phyloP scores from a whole-genome alignment of 306 rosid species.

The Boehmeria nivea region DNA sequence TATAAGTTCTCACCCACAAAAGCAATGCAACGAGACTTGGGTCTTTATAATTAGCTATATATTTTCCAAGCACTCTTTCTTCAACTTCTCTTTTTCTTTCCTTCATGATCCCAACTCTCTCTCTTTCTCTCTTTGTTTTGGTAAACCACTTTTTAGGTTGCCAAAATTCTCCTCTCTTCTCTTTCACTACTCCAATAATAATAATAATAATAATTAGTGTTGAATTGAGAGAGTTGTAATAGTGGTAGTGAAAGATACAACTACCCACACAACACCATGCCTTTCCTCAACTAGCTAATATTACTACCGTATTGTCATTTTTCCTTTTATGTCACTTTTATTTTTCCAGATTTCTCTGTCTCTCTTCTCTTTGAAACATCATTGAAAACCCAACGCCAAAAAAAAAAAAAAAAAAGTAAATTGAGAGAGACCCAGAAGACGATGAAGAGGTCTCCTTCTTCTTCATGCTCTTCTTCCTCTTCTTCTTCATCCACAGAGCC shows the following conservation, averaged over 20 bases:
- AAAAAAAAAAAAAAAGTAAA: too few species aligned
- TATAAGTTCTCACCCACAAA: constrained; percentile 3
- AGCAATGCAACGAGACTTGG: neutral
- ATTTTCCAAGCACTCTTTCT: constrained; percentile 6
- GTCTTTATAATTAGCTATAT: neutral
- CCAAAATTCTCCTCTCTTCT: constrained; percentile 31
- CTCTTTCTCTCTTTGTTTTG: constrained; percentile 50
- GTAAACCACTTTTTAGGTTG: constrained; percentile 81
- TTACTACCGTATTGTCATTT: neutral
- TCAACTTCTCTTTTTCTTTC: constrained; percentile 3
- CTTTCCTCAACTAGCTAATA: constrained; percentile 2
- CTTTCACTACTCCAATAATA: too few species aligned
- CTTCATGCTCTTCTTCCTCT: constrained; percentile 40
- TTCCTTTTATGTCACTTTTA: neutral
- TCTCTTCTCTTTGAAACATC: neutral
- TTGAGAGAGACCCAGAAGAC: constrained; percentile 10
- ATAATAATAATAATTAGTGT: neutral
- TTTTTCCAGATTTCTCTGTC: too few species aligned
- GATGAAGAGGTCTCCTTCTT: constrained; percentile 71
- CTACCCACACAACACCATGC: constrained; percentile 4
- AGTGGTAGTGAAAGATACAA: neutral
- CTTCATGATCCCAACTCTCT: neutral
- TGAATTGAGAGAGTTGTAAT: neutral
- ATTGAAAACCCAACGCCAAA: neutral
- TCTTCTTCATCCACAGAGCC: constrained; percentile 35